A percentile compares a stretch with the other conserved stretches of the same genome.
phyloP scores from a whole-genome alignment of 345 rosid species.

The Salix suchowensis region DNA sequence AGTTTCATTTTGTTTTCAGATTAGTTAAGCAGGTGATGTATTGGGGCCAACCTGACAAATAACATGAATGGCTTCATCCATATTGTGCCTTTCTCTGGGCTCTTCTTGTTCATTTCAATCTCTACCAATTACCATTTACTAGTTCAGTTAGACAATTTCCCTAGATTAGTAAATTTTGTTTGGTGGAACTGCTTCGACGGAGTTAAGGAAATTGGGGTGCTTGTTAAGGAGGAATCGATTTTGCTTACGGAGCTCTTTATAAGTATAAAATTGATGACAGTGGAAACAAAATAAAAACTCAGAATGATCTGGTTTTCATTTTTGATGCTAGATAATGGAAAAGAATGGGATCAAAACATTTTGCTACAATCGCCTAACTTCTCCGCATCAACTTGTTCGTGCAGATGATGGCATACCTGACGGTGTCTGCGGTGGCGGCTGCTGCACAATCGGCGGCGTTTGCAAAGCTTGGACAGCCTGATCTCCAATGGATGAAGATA shows the following conservation, averaged over 20 bases:
- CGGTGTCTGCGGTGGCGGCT: constrained; percentile 67
- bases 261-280: not conserved
- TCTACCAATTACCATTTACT: not conserved
- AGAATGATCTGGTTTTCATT: not conserved
- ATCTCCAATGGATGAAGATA: constrained; percentile 83
- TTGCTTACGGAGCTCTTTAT: not conserved
- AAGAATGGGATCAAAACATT: not conserved
- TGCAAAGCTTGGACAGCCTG: constrained; percentile 65
- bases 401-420: constrained; percentile 77
- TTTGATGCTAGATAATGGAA: not conserved
- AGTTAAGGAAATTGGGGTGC: not conserved
- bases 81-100: not conserved
- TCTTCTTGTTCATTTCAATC: not conserved
- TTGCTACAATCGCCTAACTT: not conserved
- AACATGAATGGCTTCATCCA: not conserved
- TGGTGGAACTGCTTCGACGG: not conserved
- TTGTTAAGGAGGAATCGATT: too few relatives aligned
- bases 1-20: not conserved
- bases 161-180: not conserved
- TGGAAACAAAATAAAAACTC: not conserved
- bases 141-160: not conserved
- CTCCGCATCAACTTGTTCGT: not conserved
- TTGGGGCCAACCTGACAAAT: not conserved
- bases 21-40: not conserved
- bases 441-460: constrained; percentile 63